Base-by-base conservation (phyloP, 2,329 filamentous ascomycete species). In the Stagonosporopsis vannaccii region DNA sequence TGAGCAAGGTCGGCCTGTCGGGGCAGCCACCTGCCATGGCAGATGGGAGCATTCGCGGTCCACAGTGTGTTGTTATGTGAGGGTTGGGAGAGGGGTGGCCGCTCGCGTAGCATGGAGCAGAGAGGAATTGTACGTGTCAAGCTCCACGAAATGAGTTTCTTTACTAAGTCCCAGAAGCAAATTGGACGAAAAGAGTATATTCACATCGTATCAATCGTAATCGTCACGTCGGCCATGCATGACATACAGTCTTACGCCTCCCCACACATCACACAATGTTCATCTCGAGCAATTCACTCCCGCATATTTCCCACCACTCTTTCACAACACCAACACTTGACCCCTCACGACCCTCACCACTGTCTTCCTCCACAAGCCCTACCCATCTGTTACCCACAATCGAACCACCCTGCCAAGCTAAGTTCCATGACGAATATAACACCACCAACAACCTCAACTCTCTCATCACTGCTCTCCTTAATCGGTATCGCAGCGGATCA, bases 61-160 rank as follows among this genome's bases (percentile, higher is more conserved):
- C 20, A 7, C 53, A 56, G 53, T 56, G 53, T 20, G 25, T 17
- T 15, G 46, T 47, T 2, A 56, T 56, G 53, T 56, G 41, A 51
- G 36, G 11, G 3, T 4, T 13, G 8, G 12, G 19, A 23, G 20
- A 28, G 32, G 23, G 32, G 39, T 32, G 37, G 25, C 15, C 32
- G 25, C 20, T 45, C 15, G 13, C 12, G 13, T 17, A 12, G 44
- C 19, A 7, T 3, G n/a, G 12, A 22, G 12, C 23, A 23, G 3
- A 7, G 9, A 13, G 19, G 37, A 25, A 15, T 15, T 25, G 22
- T 40, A 40, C 23, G 20, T 32, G 26, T n/a, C 4, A 44, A 44
- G 26, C 4, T 13, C 17, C 13, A 22, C 17, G 17, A 8, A 6
- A 7, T 8, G 19, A 15, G 12, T n/a, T n/a, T 6, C 13, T 7